Evolutionary conservation across 257 asterid genomes (phyloP).

Genomic region (Apocynum venetum): DNA sequence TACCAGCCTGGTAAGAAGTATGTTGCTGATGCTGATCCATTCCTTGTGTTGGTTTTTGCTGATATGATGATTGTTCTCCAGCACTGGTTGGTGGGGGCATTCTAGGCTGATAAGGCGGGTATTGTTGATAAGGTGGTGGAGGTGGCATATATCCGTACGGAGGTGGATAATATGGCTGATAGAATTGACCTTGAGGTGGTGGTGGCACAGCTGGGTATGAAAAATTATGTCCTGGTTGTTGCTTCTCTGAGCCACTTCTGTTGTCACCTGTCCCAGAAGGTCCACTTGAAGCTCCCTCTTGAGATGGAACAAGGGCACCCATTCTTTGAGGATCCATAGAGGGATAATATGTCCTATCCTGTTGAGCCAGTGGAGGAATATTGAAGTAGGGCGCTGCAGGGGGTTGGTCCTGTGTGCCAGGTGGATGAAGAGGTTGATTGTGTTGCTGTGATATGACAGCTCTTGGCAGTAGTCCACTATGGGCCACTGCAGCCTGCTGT

Average conservation of each 20-base stretch:
- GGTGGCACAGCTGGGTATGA: conserved; percentile 53
- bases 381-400: conserved; percentile 78
- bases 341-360: conserved; percentile 74
- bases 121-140: conserved; percentile 56
- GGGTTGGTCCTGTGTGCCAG: conserved; percentile 52
- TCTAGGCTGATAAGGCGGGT: conserved; percentile 41
- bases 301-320: conserved; percentile 77
- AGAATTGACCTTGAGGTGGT: conserved; percentile 73
- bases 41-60: conserved; percentile 12
- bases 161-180: conserved; percentile 64
- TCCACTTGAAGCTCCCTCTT: conserved; percentile 67
- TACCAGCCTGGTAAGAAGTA: conserved; percentile 5
- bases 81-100: conserved; percentile 11
- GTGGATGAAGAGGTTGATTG: conserved; percentile 59
- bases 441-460: conserved; percentile 92
- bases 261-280: conserved; percentile 52
- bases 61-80: conserved; percentile 15
- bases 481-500: conserved; percentile 71
- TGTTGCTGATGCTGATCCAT: conserved; percentile 6
- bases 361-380: conserved; percentile 78
- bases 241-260: conserved; percentile 38
- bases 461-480: conserved; percentile 84
- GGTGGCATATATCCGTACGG: conserved; percentile 65
- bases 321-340: conserved; percentile 98
- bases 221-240: conserved; percentile 44